A percentile compares a stretch with the other conserved stretches of the same genome.
Evolutionary conservation across 129 eudicot species (phyloP).

Genomic region (Solidago caesia): DNA sequence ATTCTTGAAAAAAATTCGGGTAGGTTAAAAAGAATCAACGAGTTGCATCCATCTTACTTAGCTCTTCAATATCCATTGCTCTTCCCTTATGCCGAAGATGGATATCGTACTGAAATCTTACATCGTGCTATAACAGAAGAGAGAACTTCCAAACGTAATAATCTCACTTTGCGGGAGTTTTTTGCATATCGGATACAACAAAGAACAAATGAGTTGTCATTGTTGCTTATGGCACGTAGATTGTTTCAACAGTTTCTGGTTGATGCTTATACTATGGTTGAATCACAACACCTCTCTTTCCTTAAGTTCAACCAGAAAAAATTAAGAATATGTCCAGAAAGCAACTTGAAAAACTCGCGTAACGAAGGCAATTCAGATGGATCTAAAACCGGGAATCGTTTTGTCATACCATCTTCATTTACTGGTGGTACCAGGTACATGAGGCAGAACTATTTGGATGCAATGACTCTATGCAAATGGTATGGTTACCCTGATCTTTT

Average conservation of each 20-base stretch:
- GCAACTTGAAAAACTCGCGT: neutral
- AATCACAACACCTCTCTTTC: neutral
- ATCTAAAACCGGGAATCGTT: neutral
- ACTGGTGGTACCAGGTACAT: neutral
- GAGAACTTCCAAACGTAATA: neutral
- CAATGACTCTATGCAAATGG: neutral
- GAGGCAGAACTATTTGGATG: neutral
- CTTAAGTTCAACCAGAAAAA: neutral
- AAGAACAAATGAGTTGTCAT: neutral
- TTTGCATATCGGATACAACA: neutral
- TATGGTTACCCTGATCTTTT: neutral
- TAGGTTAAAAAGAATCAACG: neutral
- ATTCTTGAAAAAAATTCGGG: neutral
- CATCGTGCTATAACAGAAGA: neutral
- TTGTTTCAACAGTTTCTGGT: conserved; percentile 1
- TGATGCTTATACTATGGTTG: neutral
- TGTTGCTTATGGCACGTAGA: neutral
- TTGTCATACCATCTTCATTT: neutral
- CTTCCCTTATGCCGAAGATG: conserved; percentile 1
- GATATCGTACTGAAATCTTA: neutral
- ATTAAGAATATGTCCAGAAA: neutral
- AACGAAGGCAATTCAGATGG: neutral
- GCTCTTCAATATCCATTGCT: neutral
- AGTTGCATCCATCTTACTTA: neutral
- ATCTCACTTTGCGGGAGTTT: neutral